A percentile compares a stretch with the other conserved stretches of the same genome.
Conservation (phyloP, 257 asterid species). For the Plantago elongata region DNA sequence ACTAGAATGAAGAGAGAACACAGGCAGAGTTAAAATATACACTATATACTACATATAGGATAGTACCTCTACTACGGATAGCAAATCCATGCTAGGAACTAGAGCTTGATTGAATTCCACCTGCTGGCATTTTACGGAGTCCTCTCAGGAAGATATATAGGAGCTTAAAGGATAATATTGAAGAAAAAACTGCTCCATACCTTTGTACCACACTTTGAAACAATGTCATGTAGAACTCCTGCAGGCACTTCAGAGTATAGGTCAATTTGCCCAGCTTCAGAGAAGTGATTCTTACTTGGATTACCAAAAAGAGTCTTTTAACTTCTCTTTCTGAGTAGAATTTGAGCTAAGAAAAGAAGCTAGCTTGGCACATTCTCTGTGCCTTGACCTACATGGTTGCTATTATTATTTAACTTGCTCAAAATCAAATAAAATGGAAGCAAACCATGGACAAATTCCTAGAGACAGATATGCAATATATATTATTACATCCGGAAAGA, state of each 20-base stretch:
- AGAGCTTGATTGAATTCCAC: conserved; percentile 72
- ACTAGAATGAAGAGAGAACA: conserved; percentile 1
- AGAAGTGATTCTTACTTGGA: no score
- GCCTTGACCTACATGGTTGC: no score
- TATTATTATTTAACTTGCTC: no score
- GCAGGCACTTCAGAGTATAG: conserved; percentile 52
- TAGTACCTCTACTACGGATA: conserved; percentile 70
- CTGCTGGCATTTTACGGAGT: conserved; percentile 42
- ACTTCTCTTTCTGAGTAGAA: no score
- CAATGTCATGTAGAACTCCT: conserved; percentile 79
- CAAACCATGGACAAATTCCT: no score
- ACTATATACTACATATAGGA: conserved; percentile 12
- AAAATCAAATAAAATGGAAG: no score
- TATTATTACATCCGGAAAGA: no score
- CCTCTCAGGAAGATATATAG: conserved; percentile 22
- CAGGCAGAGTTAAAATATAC: neutral
- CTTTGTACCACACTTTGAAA: conserved; percentile 82
- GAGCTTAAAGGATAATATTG: conserved; percentile 5
- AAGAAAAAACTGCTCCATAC: conserved; percentile 33
- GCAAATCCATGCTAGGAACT: conserved; percentile 48
- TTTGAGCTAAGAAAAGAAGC: no score
- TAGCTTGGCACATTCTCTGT: no score
- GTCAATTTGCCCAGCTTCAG: conserved; percentile 78
- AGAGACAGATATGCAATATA: no score
- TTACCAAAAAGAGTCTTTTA: no score